Percentiles rank a stretch among this genome's conserved stretches.
phyloP scores from a whole-genome alignment of 73 alveolate genomes.

The Breviolum minutum region DNA sequence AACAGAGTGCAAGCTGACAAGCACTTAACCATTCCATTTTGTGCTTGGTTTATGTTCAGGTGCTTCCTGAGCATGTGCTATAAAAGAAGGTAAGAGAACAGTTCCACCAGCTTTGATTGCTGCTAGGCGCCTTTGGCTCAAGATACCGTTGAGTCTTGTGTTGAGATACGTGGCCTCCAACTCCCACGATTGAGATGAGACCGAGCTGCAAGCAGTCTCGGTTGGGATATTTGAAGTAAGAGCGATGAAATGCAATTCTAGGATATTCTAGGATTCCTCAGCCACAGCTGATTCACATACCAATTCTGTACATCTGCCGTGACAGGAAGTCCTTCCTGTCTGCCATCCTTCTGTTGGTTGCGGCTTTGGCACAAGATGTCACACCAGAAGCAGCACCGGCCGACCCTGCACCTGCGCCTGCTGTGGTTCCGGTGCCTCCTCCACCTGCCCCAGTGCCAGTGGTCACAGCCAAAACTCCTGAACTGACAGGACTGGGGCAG shows the following conservation, averaged over 20 bases:
- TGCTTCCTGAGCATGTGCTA: too few relatives aligned
- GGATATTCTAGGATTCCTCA: background rate
- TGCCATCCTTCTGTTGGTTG: background rate
- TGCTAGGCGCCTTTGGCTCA: background rate
- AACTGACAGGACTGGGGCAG: background rate
- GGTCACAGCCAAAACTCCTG: background rate
- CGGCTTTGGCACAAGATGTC: background rate
- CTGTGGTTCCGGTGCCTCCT: background rate
- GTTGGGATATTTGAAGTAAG: background rate
- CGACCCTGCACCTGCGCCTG: background rate
- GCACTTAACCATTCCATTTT: too few relatives aligned
- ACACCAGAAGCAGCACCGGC: background rate
- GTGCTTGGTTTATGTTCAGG: too few relatives aligned
- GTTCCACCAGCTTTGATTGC: background rate
- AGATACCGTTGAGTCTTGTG: background rate
- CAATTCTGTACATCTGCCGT: background rate
- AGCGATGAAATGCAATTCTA: background rate
- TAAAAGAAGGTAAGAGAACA: too few relatives aligned
- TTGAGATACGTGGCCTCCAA: background rate
- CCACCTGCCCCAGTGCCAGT: slow-evolving; percentile 41
- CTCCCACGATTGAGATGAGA: background rate
- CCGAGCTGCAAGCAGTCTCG: background rate
- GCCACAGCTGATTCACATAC: background rate
- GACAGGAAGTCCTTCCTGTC: slow-evolving; percentile 23
- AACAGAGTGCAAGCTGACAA: too few relatives aligned